Evolutionary conservation across 2,329 filamentous ascomycete species (phyloP).

Genomic region (Diaporthe batatas): DNA sequence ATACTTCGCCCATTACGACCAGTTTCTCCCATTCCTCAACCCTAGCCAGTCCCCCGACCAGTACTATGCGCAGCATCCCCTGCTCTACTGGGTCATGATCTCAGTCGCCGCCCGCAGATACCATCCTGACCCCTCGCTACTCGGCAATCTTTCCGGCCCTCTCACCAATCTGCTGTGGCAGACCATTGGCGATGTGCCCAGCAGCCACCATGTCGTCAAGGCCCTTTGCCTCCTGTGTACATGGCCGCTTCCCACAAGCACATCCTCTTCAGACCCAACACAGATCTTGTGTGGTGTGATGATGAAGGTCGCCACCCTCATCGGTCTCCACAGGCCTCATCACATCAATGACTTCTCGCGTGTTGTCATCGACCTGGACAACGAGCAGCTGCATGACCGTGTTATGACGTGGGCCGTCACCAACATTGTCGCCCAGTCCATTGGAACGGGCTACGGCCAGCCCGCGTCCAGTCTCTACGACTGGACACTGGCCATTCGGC

Average conservation of each 20-base stretch:
- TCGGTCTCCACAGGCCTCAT: conserved; percentile 83
- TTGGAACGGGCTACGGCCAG: conserved; percentile 87
- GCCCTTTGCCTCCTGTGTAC: conserved; percentile 83
- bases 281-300: conserved; percentile 86
- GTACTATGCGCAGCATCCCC: conserved; percentile 81
- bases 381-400: conserved; percentile 83
- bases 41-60: conserved; percentile 75
- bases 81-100: conserved; percentile 89
- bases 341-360: conserved; percentile 87
- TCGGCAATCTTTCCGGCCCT: conserved; percentile 76
- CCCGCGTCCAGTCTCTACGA: conserved; percentile 83
- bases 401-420: conserved; percentile 87
- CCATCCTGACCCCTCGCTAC: conserved; percentile 70
- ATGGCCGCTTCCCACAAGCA: conserved; percentile 87
- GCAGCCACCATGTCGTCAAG: conserved; percentile 85
- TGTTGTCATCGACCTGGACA: conserved; percentile 79
- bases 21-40: conserved; percentile 82
- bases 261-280: conserved; percentile 82
- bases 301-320: conserved; percentile 89
- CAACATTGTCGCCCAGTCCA: conserved; percentile 85
- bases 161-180: conserved; percentile 81
- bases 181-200: conserved; percentile 82
- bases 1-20: conserved; percentile 80
- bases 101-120: conserved; percentile 82
- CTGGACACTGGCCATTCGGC: conserved; percentile 75